Percentiles rank a stretch among this genome's conserved stretches.
Evolutionary conservation across 768 basidiomycete genomes (phyloP).

Genomic region (Albatrellus ellisii): DNA sequence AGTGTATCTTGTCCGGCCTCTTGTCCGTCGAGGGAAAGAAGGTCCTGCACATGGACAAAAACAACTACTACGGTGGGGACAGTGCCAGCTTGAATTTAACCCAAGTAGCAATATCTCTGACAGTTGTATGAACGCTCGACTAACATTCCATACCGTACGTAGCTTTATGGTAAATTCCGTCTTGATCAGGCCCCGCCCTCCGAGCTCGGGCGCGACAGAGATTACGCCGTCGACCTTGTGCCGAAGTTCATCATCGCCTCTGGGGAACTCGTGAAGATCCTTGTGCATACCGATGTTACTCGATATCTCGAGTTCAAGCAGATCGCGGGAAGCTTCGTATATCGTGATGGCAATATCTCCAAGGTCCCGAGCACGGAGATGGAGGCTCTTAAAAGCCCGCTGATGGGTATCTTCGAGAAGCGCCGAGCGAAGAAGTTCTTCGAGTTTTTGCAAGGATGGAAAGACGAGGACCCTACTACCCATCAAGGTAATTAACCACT

Average conservation of each 20-base stretch:
- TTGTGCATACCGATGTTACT: constrained; percentile 97
- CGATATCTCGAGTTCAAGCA: constrained; percentile 99
- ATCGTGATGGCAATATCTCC: constrained; percentile 90
- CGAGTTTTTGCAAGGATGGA: constrained; percentile 91
- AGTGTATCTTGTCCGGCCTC: constrained; percentile 95
- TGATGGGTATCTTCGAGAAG: constrained; percentile 99
- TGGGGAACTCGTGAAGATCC: constrained; percentile 94
- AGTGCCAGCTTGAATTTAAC: constrained; percentile 95
- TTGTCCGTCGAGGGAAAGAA: constrained; percentile 99
- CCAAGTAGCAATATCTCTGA: constrained; percentile 45
- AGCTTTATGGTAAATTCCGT: constrained; percentile 97
- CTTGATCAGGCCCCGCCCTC: constrained; percentile 59
- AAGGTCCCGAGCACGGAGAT: constrained; percentile 97
- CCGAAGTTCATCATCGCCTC: constrained; percentile 99
- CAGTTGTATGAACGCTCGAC: constrained; percentile 1
- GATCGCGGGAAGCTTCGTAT: constrained; percentile 97
- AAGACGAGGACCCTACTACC: constrained; percentile 87
- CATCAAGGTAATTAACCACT: constrained; percentile 62
- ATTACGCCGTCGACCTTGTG: constrained; percentile 95
- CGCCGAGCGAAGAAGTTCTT: constrained; percentile 97
- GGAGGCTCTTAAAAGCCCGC: constrained; percentile 87
- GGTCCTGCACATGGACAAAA: constrained; percentile 97
- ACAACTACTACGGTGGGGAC: constrained; percentile 98
- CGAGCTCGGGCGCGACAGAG: constrained; percentile 90
- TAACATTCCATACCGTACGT: constrained; percentile 12